These are phyloP conservation scores for Coccomyxa sp. DNA, from an alignment of 139 green algal genomes.

Conservation along the genomic window DNA sequence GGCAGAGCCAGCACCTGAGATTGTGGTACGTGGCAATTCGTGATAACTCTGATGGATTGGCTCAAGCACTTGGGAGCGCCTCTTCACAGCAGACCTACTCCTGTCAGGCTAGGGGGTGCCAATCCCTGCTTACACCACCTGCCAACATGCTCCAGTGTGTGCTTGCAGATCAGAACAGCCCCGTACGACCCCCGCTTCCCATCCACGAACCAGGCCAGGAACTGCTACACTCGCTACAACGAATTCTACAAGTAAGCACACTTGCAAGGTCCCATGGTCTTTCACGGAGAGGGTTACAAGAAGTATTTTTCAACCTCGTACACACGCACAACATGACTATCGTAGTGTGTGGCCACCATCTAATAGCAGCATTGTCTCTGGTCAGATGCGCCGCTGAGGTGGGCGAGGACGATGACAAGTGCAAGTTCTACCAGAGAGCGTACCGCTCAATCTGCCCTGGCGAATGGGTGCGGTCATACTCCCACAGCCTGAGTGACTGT, in stretches of 20 bases:
- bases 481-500: background rate
- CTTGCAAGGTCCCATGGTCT: no score
- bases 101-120: no score
- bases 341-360: no score
- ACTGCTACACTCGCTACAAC: slow-evolving; percentile 93
- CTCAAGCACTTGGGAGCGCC: no score
- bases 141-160: background rate
- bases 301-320: no score
- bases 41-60: no score
- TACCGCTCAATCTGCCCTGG: slow-evolving; percentile 82
- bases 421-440: slow-evolving; percentile 63
- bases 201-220: slow-evolving; percentile 80
- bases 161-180: slow-evolving; percentile 57
- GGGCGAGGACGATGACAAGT: slow-evolving; percentile 65
- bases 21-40: background rate
- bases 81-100: no score
- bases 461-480: slow-evolving; percentile 61
- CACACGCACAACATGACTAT: no score
- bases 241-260: slow-evolving; percentile 78
- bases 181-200: slow-evolving; percentile 85
- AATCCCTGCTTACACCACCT: no score
- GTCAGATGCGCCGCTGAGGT: slow-evolving; percentile 60
- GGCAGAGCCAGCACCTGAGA: background rate
- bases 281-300: no score
- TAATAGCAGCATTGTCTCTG: no score